Percentiles rank a stretch among this genome's conserved stretches.
Conservation (phyloP, 768 basidiomycete genomes). For the Rhizopogon vesiculosus region DNA sequence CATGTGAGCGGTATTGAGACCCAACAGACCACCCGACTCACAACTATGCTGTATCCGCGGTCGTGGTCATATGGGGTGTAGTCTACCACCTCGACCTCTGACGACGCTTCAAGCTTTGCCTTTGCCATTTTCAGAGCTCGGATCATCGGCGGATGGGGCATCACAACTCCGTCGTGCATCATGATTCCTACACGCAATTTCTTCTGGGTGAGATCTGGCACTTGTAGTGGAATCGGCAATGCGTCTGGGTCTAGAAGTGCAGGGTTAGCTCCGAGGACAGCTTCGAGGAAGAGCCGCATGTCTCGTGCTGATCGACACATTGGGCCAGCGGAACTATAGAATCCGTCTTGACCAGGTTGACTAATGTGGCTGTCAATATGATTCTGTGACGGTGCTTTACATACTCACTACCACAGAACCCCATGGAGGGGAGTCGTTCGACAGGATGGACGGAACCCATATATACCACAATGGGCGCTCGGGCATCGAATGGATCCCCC, state of each 20-base stretch:
- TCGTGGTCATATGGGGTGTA: slow-evolving; percentile 33
- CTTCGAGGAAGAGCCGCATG: slow-evolving; percentile 7
- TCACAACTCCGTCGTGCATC: slow-evolving; percentile 32
- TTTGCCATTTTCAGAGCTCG: slow-evolving; percentile 36
- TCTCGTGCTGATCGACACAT: slow-evolving; percentile 21
- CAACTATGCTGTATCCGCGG: slow-evolving; percentile 29
- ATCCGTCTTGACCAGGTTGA: slow-evolving; percentile 27
- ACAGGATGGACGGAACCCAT: slow-evolving; percentile 36
- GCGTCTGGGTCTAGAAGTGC: slow-evolving; percentile 36
- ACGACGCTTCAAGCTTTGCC: slow-evolving; percentile 28
- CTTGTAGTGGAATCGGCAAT: slow-evolving; percentile 22
- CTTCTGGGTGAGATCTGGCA: slow-evolving; percentile 20
- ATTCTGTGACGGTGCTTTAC: not conserved
- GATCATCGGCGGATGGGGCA: slow-evolving; percentile 36
- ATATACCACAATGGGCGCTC: slow-evolving; percentile 31
- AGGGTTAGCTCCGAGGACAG: slow-evolving; percentile 28
- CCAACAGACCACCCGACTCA: slow-evolving; percentile 9
- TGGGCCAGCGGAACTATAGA: slow-evolving; percentile 31
- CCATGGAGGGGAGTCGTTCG: slow-evolving; percentile 21
- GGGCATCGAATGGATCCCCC: slow-evolving; percentile 39
- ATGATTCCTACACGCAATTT: slow-evolving; percentile 28
- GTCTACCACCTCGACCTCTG: slow-evolving; percentile 30
- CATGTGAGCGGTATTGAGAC: not conserved
- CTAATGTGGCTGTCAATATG: slow-evolving; percentile 12
- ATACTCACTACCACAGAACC: slow-evolving; percentile 15